Percentiles rank a stretch among this genome's conserved stretches.
Conservation (phyloP, 164 flowering plant genomes). For the Annona cherimola region DNA sequence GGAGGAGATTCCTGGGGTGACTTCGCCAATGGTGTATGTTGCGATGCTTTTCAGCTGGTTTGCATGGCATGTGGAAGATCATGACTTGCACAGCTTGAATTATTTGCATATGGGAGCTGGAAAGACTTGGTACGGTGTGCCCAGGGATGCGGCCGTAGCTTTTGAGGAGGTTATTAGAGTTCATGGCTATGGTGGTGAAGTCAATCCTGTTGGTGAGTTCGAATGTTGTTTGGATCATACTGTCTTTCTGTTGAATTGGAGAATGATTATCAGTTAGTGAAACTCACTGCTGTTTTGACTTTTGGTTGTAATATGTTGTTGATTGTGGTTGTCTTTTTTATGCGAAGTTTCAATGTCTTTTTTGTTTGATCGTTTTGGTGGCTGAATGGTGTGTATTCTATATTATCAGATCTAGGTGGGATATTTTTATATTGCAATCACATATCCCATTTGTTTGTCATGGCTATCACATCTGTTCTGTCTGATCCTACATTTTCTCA, state of each 20-base stretch:
- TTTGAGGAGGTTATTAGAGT: conserved; percentile 90
- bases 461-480: not conserved
- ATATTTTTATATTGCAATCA: no score
- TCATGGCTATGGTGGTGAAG: conserved; percentile 89
- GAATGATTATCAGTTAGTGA: not conserved
- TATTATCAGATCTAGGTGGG: not conserved
- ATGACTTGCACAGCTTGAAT: conserved; percentile 96
- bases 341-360: not conserved
- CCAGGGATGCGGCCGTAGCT: conserved; percentile 78
- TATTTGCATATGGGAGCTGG: conserved; percentile 90
- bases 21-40: conserved; percentile 95
- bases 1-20: conserved; percentile 99
- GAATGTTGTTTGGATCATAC: not conserved
- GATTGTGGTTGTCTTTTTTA: not conserved
- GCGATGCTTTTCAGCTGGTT: conserved; percentile 99
- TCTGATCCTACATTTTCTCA: no score
- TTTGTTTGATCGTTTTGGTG: not conserved
- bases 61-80: conserved; percentile 99
- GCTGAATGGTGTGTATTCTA: not conserved
- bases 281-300: not conserved
- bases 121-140: conserved; percentile 99
- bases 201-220: conserved; percentile 89
- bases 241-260: not conserved
- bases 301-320: not conserved
- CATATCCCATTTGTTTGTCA: not conserved